Conservation (phyloP, 352 stramenopile genomes). For the Phytophthora kernoviae region DNA sequence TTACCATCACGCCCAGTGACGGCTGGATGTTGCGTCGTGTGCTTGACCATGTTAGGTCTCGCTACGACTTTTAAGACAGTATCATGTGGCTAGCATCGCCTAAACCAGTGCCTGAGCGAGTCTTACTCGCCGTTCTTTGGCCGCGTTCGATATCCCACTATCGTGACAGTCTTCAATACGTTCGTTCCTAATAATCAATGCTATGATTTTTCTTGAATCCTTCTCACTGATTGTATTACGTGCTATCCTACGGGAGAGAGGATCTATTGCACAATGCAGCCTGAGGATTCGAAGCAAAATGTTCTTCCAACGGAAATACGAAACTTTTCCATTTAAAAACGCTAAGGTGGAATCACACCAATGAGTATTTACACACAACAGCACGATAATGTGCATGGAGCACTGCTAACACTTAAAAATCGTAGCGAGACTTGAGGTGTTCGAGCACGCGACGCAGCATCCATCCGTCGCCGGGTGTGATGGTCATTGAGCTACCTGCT, state of each 20-base stretch:
- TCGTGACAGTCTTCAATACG: too few relatives aligned
- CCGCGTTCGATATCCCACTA: background rate
- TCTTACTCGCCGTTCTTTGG: background rate
- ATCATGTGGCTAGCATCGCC: background rate
- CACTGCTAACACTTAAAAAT: slow-evolving; percentile 6
- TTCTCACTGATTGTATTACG: too few relatives aligned
- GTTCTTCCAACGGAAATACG: too few relatives aligned
- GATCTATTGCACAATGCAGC: too few relatives aligned
- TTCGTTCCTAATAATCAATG: too few relatives aligned
- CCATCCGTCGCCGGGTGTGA: slow-evolving; percentile 18
- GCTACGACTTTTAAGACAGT: slow-evolving; percentile 20
- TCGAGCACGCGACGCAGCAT: slow-evolving; percentile 25
- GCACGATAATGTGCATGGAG: background rate
- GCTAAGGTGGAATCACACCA: too few relatives aligned
- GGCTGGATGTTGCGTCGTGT: slow-evolving; percentile 39
- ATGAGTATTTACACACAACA: too few relatives aligned
- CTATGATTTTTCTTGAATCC: too few relatives aligned
- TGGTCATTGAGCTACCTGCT: slow-evolving; percentile 9
- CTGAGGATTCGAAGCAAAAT: too few relatives aligned
- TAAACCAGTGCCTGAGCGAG: too few relatives aligned
- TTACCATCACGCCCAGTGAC: slow-evolving; percentile 20
- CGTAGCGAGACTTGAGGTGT: slow-evolving; percentile 19
- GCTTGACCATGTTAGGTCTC: slow-evolving; percentile 23
- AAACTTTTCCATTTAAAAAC: too few relatives aligned
- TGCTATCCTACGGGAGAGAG: too few relatives aligned